Evolutionary conservation across 306 rosid genomes (phyloP), one percentile per base, ranked within the genome.

Genomic region (Alnus rubra): DNA sequence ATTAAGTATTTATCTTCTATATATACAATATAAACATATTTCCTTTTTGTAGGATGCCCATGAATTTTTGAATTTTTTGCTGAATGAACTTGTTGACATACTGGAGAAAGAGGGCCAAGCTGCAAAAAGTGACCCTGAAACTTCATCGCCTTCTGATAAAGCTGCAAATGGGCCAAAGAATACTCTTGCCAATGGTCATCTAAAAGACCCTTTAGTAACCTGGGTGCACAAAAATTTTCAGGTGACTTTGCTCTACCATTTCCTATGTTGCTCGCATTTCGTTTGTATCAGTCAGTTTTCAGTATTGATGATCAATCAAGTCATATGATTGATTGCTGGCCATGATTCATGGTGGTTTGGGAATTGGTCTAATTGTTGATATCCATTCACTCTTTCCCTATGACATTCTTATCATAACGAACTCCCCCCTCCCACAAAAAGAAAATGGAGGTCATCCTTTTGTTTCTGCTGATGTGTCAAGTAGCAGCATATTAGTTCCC

Each of bases 141-240:
- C 81, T 47, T 85, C 89, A 28, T 89, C 99, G 67, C 94, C 98
- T 65, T 79, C 89, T 79, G 96, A 91, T 74, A 91, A 80, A 88
- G 50, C 72, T 74, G 89, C 86, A 78, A 96, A 96, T 86, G 99
- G 97, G 55, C 87, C 79, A 23, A 90, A 85, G 85, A 91, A 88
- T 81, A 90, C 82, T 74, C 90, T 14, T 74, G 89, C 86, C 63
- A 93, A 96, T 87, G 98, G 97, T 82, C 79, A 79, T 87, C 86
- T 84, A 18, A 91, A 91, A 81, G 99, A 90, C 82, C 99, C 98
- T 69, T 82, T 93, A 44, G 97, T 93, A 76, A 96, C 99, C 51
- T 96, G 98, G 99, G 99, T 96, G 78, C 99, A 96, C 92, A 93
- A 81, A 88, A 96, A 93, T 82, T 96, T 96, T 86, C 99, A 96